A percentile compares a stretch with the other conserved stretches of the same genome.
Evolutionary conservation across 495 filamentous ascomycete species (phyloP).

Genomic region (Talaromyces proteolyticus): DNA sequence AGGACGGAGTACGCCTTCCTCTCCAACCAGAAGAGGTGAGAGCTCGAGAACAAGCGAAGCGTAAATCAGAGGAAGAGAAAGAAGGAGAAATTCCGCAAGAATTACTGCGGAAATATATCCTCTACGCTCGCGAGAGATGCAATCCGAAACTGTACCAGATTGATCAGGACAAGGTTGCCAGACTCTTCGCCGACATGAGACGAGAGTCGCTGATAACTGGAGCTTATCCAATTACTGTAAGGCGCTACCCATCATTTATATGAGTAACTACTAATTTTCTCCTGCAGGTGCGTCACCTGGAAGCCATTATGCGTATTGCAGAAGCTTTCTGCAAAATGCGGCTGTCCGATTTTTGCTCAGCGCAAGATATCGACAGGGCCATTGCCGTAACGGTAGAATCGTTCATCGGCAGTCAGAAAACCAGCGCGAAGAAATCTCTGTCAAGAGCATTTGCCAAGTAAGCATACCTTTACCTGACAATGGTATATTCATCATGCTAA

Average conservation of each 20-base stretch:
- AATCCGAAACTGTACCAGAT: conserved; percentile 94
- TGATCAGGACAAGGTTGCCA: conserved; percentile 93
- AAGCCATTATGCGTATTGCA: conserved; percentile 92
- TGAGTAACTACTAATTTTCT: not conserved
- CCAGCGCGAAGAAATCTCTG: conserved; percentile 96
- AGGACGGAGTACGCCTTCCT: conserved; percentile 27
- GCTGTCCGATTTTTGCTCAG: conserved; percentile 83
- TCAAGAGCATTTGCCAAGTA: conserved; percentile 98
- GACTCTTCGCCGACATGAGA: conserved; percentile 94
- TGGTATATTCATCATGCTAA: too few relatives aligned
- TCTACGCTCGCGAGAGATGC: conserved; percentile 89
- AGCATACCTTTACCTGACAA: conserved; percentile 14
- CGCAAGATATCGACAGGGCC: conserved; percentile 89
- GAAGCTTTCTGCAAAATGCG: conserved; percentile 96
- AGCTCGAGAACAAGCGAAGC: conserved; percentile 30
- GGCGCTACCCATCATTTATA: conserved; percentile 20
- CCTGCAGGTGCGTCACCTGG: conserved; percentile 83
- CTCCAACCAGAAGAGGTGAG: conserved; percentile 27
- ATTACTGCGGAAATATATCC: conserved; percentile 91
- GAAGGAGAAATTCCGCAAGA: conserved; percentile 87
- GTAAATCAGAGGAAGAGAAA: conserved; percentile 49
- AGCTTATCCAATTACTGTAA: conserved; percentile 95
- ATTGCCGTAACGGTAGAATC: conserved; percentile 96
- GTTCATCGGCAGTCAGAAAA: conserved; percentile 94
- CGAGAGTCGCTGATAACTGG: conserved; percentile 88